These are phyloP conservation scores for Aspergillus nanangensis DNA, from an alignment of 495 filamentous ascomycete species.

Conservation along the genomic window DNA sequence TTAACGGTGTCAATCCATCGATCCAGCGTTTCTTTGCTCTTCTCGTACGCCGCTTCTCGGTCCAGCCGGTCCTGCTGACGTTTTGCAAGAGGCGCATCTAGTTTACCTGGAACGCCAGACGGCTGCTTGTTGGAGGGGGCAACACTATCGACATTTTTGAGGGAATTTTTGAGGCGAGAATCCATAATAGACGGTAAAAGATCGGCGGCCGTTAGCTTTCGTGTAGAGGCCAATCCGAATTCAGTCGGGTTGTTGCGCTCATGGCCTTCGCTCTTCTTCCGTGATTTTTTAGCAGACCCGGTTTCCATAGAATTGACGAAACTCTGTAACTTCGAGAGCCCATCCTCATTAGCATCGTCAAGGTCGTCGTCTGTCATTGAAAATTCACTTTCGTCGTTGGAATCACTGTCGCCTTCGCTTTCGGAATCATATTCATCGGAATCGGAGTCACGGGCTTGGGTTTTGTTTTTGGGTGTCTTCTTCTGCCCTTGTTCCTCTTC, in stretches of 20 bases:
- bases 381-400: constrained; percentile 42
- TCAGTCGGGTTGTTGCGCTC: constrained; percentile 54
- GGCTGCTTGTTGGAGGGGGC: constrained; percentile 48
- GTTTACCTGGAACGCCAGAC: constrained; percentile 59
- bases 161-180: constrained; percentile 69
- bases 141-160: constrained; percentile 57
- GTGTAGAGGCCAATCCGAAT: constrained; percentile 52
- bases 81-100: constrained; percentile 81
- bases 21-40: constrained; percentile 85
- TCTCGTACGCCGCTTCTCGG: constrained; percentile 78
- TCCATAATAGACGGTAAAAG: constrained; percentile 71
- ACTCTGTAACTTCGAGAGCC: constrained; percentile 60
- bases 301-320: constrained; percentile 66
- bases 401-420: constrained; percentile 43
- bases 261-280: constrained; percentile 28
- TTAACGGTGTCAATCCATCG: constrained; percentile 95
- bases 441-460: constrained; percentile 22
- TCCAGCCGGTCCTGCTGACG: constrained; percentile 86
- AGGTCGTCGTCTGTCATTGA: constrained; percentile 55
- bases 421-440: constrained; percentile 45
- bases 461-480: constrained; percentile 26
- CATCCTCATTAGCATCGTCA: constrained; percentile 50
- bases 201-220: constrained; percentile 77
- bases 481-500: constrained; percentile 39
- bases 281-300: constrained; percentile 22